A percentile compares a stretch with the other conserved stretches of the same genome.
These are phyloP conservation scores for Dryas drummondii DNA, from an alignment of 306 rosid genomes.

Conservation along the genomic window DNA sequence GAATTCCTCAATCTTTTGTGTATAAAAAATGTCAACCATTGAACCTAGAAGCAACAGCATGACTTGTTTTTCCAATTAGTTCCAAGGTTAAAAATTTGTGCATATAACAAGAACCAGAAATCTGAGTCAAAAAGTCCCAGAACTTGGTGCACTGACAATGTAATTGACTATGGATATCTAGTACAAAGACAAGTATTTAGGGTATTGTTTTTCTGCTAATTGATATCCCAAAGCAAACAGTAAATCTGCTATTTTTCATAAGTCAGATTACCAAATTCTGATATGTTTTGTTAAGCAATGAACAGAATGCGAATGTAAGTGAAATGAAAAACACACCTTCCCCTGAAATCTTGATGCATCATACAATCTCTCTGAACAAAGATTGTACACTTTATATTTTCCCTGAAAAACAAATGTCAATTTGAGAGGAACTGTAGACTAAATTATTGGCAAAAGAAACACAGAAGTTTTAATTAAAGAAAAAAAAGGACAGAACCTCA, in stretches of 20 bases:
- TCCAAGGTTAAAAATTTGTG: neutral
- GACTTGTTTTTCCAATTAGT: neutral
- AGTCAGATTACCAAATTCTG: neutral
- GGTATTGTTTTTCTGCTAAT: neutral
- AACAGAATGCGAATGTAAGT: conserved; percentile 27
- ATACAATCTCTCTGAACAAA: conserved; percentile 94
- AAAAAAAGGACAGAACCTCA: neutral
- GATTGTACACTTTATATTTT: conserved; percentile 92
- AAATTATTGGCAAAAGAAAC: neutral
- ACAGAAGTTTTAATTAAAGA: neutral
- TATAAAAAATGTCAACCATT: neutral
- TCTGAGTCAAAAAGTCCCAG: neutral
- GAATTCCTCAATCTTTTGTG: neutral
- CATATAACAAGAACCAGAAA: neutral
- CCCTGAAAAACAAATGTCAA: conserved; percentile 53
- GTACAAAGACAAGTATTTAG: neutral
- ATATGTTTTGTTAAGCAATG: neutral
- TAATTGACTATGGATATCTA: neutral
- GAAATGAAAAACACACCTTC: conserved; percentile 56
- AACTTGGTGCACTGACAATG: neutral
- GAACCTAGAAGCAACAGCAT: neutral
- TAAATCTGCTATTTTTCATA: neutral
- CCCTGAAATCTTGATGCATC: conserved; percentile 91
- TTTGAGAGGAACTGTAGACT: conserved; percentile 18
- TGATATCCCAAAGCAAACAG: neutral